These are phyloP conservation scores for Chaetomium sp. DNA, from an alignment of 2,329 filamentous ascomycete genomes.

Conservation along the genomic window DNA sequence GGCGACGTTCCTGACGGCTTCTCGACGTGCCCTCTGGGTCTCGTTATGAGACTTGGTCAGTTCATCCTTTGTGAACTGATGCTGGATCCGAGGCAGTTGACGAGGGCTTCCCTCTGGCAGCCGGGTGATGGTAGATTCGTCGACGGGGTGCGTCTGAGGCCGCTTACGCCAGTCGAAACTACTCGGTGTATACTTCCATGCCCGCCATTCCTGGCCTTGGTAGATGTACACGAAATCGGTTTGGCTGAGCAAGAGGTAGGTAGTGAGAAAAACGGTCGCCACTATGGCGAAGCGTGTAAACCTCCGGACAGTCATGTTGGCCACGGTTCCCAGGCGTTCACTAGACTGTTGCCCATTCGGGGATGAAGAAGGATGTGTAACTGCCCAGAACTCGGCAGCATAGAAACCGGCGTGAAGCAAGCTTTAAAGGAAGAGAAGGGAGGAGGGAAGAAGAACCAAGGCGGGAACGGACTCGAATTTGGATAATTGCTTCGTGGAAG, in stretches of 20 bases:
- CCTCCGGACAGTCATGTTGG: conserved; percentile 27
- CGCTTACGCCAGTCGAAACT: conserved; percentile 40
- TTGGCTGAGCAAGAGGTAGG: conserved; percentile 30
- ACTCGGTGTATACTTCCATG: conserved; percentile 35
- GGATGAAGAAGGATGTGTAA: not conserved
- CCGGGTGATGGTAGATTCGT: conserved; percentile 27
- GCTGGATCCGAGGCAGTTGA: conserved; percentile 49
- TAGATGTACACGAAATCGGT: conserved; percentile 13
- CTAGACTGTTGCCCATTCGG: conserved; percentile 22
- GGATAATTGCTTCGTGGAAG: not conserved
- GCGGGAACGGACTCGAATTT: not conserved
- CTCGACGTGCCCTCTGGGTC: conserved; percentile 41
- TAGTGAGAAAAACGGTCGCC: conserved; percentile 27
- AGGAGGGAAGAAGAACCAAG: not conserved
- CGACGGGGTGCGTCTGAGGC: conserved; percentile 32
- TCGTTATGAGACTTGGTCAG: conserved; percentile 46
- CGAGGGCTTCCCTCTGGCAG: conserved; percentile 43
- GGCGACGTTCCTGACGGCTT: conserved; percentile 45
- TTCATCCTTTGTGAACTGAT: conserved; percentile 36
- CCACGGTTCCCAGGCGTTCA: conserved; percentile 26
- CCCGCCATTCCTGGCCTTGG: conserved; percentile 5
- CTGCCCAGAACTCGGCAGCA: not conserved
- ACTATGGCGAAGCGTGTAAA: conserved; percentile 31
- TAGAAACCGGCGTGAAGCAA: not conserved
- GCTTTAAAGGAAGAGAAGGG: not conserved